Base-by-base conservation (phyloP, 768 basidiomycete genomes). In the Leccinum rimulosum region DNA sequence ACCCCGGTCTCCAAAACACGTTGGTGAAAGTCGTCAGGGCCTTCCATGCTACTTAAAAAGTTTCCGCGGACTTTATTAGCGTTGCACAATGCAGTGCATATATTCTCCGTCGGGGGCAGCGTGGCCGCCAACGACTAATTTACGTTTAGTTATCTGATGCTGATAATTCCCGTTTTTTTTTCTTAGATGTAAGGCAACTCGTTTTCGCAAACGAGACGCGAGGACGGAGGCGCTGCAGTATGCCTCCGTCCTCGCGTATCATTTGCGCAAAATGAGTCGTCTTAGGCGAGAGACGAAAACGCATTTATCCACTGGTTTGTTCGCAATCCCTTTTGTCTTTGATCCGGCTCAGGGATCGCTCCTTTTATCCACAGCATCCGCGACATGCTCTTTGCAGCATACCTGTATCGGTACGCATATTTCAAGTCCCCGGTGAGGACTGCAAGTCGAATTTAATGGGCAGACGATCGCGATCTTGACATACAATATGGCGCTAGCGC, bases 321-420 rank as follows among this genome's bases (percentile, higher is more conserved):
- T 61, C 53, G 58, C 58, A 55, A 43, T 62, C 30, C 25, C 49
- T 56, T 56, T 62, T 58, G 50, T 43, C 43, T 28, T 67, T 69
- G 68, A 71, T 70, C 68, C 69, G 68, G 57, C 38, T 66, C 61
- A 69, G 67, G 61, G 67, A 69, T 55, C 27, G 50, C 62, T 61
- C 55, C 47, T 50, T 62, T 57, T 52, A 35, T 56, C 59, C 52
- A 45, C 57, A 57, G 53, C 55, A 55, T 51, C 61, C 59, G 50
- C 54, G 59, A 49, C 28, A 48, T 51, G 27, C 54, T 59, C 38
- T 50, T 53, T 40, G 22, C 43, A 52, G 52, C 63, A 53, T 60
- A 54, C 56, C 45, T 31, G n/a, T 66, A 61, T 66, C 40, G 54
- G 38, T 30, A 33, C n/a, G 52, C 45, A 50, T 49, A 52, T 28